Conservation (phyloP, 805 yeast species). For the Cyberlindnera maclurae region DNA sequence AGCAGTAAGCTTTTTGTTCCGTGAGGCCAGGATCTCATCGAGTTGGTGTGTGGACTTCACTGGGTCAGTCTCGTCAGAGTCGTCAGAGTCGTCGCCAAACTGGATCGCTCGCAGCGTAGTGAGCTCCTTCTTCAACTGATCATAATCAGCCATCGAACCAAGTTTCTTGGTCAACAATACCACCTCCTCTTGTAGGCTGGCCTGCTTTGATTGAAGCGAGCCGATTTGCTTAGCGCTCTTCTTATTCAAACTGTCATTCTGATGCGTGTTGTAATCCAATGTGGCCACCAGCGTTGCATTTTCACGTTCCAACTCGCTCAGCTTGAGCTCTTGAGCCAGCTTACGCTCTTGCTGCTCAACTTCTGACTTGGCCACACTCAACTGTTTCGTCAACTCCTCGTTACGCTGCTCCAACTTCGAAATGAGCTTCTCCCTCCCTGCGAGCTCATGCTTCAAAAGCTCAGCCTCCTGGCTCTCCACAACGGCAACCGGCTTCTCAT, state of each 20-base stretch:
- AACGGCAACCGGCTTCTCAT: constrained; percentile 30
- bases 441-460: constrained; percentile 67
- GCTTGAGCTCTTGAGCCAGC: constrained; percentile 34
- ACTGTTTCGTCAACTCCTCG: constrained; percentile 60
- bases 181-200: constrained; percentile 39
- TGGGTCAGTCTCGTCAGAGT: constrained; percentile 19
- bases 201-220: constrained; percentile 28
- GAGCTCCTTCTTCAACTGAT: constrained; percentile 72
- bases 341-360: constrained; percentile 35
- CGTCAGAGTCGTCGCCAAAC: constrained; percentile 43
- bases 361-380: constrained; percentile 44
- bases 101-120: constrained; percentile 66
- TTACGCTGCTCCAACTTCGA: constrained; percentile 72
- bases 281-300: constrained; percentile 56
- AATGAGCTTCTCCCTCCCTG: constrained; percentile 58
- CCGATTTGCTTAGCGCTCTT: constrained; percentile 11
- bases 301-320: constrained; percentile 58
- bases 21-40: constrained; percentile 55
- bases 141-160: constrained; percentile 58
- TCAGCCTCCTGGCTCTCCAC: no score
- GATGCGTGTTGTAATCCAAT: constrained; percentile 42
- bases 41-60: constrained; percentile 24
- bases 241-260: constrained; percentile 23
- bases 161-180: constrained; percentile 42
- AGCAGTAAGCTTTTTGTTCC: constrained; percentile 66